Base-by-base conservation (phyloP, 1,284 basidiomycete species). In the Rhodotorula sp. region DNA sequence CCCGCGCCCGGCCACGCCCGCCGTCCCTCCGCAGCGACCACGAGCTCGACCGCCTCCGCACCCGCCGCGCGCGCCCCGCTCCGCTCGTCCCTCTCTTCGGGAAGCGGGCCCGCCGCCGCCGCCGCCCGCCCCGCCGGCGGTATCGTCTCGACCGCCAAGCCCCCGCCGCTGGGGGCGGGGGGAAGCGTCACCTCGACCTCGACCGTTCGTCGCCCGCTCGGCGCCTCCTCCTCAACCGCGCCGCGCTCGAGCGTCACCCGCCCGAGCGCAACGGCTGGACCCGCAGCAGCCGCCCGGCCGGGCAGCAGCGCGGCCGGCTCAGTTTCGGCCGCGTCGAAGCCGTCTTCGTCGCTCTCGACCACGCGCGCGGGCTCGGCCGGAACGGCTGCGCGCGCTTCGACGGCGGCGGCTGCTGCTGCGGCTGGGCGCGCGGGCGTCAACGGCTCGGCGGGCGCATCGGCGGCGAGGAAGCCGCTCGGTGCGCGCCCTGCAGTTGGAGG, bases 121-220 rank as follows among this genome's bases (percentile, higher is more conserved):
- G 41, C 17, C 45, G 45, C 14, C n/a, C 58, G 58, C 44, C 57
- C 27, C 23, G 58, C 49, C 23, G 45, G 62, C 44, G 62, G 53
- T 4, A 63, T 63, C 62, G 62, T 63, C 53, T 46, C 42, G n/a
- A 55, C 62, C 13, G 62, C 56, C 46, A 68, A 64, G 50, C 50
- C 55, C 34, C n/a, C 50, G 34, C 34, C 34, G 34, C 34, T 5
- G 34, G 34, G 34, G 34, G 34, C 34, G 34, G 34, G 34, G 34
- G 34, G 34, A 2, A 34, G 34, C 23, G 17, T 25, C 19, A 14
- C 63, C 21, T 49, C 46, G 2, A 3, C 64, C 27, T 34, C 34
- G 34, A 10, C 25, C 4, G 21, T 61, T 12, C 49, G 48, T 7
- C 60, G 49, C 23, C 49, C 60, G 34, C 34, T 49, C 27, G 59